Conservation (phyloP, 75 land plant genomes). For the Pinus taeda region DNA sequence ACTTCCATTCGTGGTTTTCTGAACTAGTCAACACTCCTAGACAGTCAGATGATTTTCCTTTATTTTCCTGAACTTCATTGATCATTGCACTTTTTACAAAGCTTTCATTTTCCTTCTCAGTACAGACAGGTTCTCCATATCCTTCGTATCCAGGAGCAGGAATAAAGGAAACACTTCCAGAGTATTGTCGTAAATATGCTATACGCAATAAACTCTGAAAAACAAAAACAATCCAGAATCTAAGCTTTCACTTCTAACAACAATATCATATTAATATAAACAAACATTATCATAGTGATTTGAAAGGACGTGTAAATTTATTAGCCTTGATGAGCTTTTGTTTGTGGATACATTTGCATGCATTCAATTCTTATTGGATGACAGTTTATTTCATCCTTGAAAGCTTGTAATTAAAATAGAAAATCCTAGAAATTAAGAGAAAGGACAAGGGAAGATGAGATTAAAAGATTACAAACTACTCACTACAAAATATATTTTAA, state of each 20-base stretch:
- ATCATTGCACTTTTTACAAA: conserved; percentile 7
- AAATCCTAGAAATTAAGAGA: too few relatives aligned
- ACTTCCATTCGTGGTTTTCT: conserved; percentile 56
- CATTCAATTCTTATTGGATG: too few relatives aligned
- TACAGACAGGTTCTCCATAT: conserved; percentile 49
- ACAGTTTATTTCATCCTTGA: too few relatives aligned
- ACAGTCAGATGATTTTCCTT: conserved; percentile 28
- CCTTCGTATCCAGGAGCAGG: conserved; percentile 91
- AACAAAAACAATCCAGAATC: background rate
- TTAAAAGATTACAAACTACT: too few relatives aligned
- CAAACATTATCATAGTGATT: background rate
- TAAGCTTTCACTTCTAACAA: background rate
- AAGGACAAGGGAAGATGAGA: too few relatives aligned
- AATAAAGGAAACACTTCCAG: conserved; percentile 66
- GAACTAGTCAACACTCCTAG: conserved; percentile 45
- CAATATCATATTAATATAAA: background rate
- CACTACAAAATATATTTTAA: too few relatives aligned
- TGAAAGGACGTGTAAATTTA: background rate
- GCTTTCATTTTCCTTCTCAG: conserved; percentile 9
- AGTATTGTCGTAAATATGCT: conserved; percentile 63
- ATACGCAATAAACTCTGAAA: conserved; percentile 60
- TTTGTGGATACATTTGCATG: background rate
- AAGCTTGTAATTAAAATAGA: too few relatives aligned
- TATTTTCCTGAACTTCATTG: conserved; percentile 6
- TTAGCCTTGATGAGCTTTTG: background rate